A percentile compares a stretch with the other conserved stretches of the same genome.
Conservation (phyloP, 2,329 filamentous ascomycete genomes). For the Fusarium robinianum region DNA sequence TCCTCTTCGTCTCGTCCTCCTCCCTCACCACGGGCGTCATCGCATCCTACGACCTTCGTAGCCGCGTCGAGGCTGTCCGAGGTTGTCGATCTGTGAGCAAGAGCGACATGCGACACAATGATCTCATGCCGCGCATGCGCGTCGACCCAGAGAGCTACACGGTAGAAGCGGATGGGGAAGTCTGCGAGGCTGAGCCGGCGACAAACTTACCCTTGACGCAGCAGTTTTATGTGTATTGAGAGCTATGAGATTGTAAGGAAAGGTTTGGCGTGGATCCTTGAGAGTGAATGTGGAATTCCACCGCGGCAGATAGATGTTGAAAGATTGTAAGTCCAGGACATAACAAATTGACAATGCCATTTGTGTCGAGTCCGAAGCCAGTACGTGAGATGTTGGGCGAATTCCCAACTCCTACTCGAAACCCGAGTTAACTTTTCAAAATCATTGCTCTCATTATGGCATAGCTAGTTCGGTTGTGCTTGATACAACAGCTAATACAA, state of each 20-base stretch:
- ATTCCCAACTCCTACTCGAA: too few species aligned
- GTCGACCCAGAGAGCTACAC: slow-evolving; percentile 91
- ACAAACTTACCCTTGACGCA: slow-evolving; percentile 75
- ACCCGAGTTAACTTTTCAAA: slow-evolving; percentile 12
- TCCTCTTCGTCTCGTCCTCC: slow-evolving; percentile 81
- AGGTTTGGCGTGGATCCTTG: too few species aligned
- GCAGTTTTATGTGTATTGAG: slow-evolving; percentile 74
- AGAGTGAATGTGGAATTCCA: background rate
- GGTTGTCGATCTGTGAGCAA: slow-evolving; percentile 77
- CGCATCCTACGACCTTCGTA: slow-evolving; percentile 73
- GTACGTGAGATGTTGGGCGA: too few species aligned
- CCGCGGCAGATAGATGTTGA: too few species aligned
- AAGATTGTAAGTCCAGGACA: too few species aligned
- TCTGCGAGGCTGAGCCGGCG: slow-evolving; percentile 75
- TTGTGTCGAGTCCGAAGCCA: too few species aligned
- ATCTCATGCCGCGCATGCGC: slow-evolving; percentile 80
- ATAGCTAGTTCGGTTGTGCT: slow-evolving; percentile 30
- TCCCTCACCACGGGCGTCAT: slow-evolving; percentile 71
- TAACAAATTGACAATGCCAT: too few species aligned
- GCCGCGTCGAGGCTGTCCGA: slow-evolving; percentile 78
- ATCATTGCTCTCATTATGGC: slow-evolving; percentile 41
- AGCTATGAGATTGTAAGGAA: background rate
- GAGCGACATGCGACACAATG: slow-evolving; percentile 89
- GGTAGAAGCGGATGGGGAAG: slow-evolving; percentile 80
- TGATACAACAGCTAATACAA: slow-evolving; percentile 33